phyloP scores from a whole-genome alignment of 2,329 filamentous ascomycete genomes.

The Parasarocladium wereldwijsianum region DNA sequence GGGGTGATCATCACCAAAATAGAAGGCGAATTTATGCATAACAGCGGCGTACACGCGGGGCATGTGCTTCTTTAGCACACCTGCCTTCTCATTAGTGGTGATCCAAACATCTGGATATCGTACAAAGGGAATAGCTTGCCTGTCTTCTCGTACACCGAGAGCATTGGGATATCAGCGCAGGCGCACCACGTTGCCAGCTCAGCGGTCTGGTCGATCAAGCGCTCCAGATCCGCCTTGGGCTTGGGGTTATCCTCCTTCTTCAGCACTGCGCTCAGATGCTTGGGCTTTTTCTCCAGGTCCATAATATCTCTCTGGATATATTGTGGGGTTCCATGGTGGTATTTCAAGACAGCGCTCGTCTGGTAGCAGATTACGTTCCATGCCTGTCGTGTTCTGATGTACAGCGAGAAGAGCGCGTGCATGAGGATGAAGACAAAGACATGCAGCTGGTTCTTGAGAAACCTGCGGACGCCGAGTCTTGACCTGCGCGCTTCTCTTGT shows the following conservation, averaged over 20 bases:
- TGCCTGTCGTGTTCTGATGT: constrained; percentile 65
- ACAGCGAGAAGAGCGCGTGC: constrained; percentile 76
- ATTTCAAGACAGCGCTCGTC: constrained; percentile 69
- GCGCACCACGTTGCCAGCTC: constrained; percentile 91
- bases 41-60: constrained; percentile 72
- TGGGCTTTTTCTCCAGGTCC: constrained; percentile 57
- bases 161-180: constrained; percentile 69
- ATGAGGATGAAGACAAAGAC: constrained; percentile 52
- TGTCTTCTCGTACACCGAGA: constrained; percentile 86
- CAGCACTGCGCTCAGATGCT: constrained; percentile 78
- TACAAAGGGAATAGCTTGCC: constrained; percentile 37
- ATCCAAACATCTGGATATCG: background rate
- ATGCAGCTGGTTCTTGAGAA: constrained; percentile 49
- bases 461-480: constrained; percentile 42
- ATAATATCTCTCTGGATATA: constrained; percentile 80
- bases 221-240: constrained; percentile 61
- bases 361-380: constrained; percentile 69
- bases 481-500: constrained; percentile 18
- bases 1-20: constrained; percentile 69
- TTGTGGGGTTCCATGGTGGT: constrained; percentile 91
- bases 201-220: constrained; percentile 76
- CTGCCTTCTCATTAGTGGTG: constrained; percentile 28
- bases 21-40: constrained; percentile 64
- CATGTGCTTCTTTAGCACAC: constrained; percentile 78
- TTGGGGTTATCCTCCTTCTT: constrained; percentile 56